Evolutionary conservation across 257 asterid species (phyloP).

Genomic region (Forsythia viridissima): DNA sequence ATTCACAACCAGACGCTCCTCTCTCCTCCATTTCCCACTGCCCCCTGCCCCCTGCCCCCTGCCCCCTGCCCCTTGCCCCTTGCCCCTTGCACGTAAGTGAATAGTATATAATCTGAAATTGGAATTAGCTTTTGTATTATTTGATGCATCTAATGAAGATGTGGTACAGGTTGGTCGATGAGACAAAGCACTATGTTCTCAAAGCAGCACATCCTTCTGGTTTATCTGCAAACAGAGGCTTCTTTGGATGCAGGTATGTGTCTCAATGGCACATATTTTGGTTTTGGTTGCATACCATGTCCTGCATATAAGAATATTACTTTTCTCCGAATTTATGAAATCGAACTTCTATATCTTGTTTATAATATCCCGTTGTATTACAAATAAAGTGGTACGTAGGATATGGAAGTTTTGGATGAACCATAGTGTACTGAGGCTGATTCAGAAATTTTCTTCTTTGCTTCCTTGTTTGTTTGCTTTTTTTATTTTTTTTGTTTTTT

Average conservation of each 20-base stretch:
- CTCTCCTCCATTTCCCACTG: background rate
- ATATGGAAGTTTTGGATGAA: background rate
- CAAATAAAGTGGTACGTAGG: background rate
- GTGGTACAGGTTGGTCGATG: slow-evolving; percentile 76
- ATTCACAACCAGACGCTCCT: background rate
- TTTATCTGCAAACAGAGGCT: slow-evolving; percentile 90
- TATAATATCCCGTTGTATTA: background rate
- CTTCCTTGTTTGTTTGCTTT: too few relatives aligned
- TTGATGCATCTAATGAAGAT: slow-evolving; percentile 6
- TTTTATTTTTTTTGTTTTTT: too few relatives aligned
- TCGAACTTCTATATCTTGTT: background rate
- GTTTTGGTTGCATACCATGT: slow-evolving; percentile 9
- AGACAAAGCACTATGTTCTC: slow-evolving; percentile 75
- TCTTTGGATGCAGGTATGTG: slow-evolving; percentile 92
- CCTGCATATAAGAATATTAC: background rate
- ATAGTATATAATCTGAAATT: background rate
- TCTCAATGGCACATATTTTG: slow-evolving; percentile 1
- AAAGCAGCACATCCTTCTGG: slow-evolving; percentile 99
- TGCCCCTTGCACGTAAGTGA: too few relatives aligned
- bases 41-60: background rate
- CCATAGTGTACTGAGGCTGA: background rate
- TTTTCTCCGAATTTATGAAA: background rate
- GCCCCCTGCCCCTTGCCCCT: too few relatives aligned
- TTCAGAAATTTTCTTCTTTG: too few relatives aligned
- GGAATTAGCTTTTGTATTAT: background rate